Percentiles rank a stretch among this genome's conserved stretches.
Conservation (phyloP, 192 early-diverging fungal genomes). For the Irineochytrium annulatum region DNA sequence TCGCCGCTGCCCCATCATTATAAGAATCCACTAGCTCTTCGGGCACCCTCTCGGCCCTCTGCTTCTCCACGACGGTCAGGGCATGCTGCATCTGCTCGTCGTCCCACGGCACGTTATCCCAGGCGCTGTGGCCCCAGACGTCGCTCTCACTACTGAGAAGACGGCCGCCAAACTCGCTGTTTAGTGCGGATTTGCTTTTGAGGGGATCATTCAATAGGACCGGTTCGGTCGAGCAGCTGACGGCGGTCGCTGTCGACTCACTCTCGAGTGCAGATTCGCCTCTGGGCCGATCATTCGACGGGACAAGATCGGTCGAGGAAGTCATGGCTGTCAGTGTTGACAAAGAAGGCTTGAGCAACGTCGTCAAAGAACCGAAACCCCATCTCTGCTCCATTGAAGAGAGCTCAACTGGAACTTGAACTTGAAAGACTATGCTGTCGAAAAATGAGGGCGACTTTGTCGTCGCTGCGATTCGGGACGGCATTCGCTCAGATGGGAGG, state of each 20-base stretch:
- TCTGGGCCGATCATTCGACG: no score
- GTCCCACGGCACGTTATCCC: conserved; percentile 94
- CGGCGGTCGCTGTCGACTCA: no score
- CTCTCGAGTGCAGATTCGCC: no score
- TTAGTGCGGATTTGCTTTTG: not conserved
- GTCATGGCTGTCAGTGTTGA: no score
- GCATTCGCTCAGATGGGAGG: conserved; percentile 75
- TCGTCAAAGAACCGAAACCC: no score
- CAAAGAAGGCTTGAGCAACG: no score
- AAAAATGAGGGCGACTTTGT: conserved; percentile 77
- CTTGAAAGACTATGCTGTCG: conserved; percentile 40
- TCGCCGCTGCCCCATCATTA: conserved; percentile 21
- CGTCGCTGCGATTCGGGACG: conserved; percentile 61
- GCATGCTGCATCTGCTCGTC: conserved; percentile 79
- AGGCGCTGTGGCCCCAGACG: conserved; percentile 91
- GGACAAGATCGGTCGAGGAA: no score
- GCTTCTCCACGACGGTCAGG: conserved; percentile 66
- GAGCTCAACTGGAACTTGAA: not conserved
- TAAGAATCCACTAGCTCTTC: conserved; percentile 33
- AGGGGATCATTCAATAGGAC: no score
- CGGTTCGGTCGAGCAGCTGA: no score
- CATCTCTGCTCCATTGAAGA: no score
- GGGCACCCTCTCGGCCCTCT: conserved; percentile 67
- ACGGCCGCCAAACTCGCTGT: conserved; percentile 68
- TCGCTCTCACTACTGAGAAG: conserved; percentile 62